These are phyloP conservation scores for Quercus gilva DNA, from an alignment of 306 rosid species.

Conservation along the genomic window DNA sequence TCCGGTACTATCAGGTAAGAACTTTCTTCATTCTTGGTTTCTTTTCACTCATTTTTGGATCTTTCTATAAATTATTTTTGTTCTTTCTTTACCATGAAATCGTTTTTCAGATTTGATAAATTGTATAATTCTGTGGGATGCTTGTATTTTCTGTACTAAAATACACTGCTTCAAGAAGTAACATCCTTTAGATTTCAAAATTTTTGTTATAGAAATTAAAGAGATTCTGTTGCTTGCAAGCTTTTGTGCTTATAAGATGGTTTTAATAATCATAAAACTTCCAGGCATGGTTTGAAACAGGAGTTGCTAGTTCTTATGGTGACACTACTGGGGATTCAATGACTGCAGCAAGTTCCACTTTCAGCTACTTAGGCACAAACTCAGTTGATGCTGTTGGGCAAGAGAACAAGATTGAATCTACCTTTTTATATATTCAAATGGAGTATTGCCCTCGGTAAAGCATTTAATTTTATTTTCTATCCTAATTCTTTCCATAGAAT, in stretches of 20 bases:
- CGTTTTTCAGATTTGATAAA: slow-evolving; percentile 10
- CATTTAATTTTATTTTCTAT: slow-evolving; percentile 18
- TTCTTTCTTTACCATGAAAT: neutral
- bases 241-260: slow-evolving; percentile 16
- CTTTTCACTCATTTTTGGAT: slow-evolving; percentile 2
- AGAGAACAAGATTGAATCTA: slow-evolving; percentile 77
- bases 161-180: neutral
- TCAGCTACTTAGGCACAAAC: slow-evolving; percentile 50
- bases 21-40: slow-evolving; percentile 26
- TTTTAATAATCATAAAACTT: slow-evolving; percentile 34
- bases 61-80: neutral
- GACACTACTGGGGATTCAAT: slow-evolving; percentile 63
- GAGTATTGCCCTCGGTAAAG: slow-evolving; percentile 89
- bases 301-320: slow-evolving; percentile 56
- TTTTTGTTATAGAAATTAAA: neutral
- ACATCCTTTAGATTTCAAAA: neutral
- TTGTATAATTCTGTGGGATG: slow-evolving; percentile 3
- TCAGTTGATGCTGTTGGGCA: slow-evolving; percentile 51
- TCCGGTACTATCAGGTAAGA: slow-evolving; percentile 91
- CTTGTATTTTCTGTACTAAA: neutral
- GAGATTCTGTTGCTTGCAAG: neutral
- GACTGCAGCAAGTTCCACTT: slow-evolving; percentile 66
- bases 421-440: slow-evolving; percentile 95
- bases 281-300: slow-evolving; percentile 98
- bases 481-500: too few relatives aligned